Conservation (phyloP, 768 basidiomycete species). For the Podaxis sp. region DNA sequence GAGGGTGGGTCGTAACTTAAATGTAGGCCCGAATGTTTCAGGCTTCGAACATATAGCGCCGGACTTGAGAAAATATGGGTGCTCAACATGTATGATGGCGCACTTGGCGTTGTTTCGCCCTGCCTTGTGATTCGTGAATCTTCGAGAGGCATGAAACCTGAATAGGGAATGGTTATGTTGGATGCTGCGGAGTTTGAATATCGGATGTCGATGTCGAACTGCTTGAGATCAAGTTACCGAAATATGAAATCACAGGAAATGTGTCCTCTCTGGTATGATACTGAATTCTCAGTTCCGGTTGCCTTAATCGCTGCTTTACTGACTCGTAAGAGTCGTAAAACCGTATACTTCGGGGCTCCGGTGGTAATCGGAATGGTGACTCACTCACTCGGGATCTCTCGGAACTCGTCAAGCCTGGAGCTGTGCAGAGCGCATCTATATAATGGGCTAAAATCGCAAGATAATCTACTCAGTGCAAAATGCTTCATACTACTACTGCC, state of each 20-base stretch:
- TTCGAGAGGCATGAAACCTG: background rate
- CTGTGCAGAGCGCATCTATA: background rate
- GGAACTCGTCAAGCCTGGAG: background rate
- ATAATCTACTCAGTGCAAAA: background rate
- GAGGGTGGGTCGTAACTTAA: no score
- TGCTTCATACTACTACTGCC: slow-evolving; percentile 9
- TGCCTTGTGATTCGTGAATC: no score
- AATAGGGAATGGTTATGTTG: background rate
- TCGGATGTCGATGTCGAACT: background rate
- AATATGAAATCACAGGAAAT: background rate
- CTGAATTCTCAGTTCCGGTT: background rate
- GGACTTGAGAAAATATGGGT: no score
- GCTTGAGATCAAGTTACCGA: background rate
- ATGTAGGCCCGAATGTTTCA: no score
- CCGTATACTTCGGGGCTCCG: background rate
- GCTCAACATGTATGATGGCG: no score
- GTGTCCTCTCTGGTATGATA: background rate
- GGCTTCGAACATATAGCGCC: no score
- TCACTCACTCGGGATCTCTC: slow-evolving; percentile 5
- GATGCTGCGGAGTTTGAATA: background rate
- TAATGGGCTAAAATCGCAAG: background rate
- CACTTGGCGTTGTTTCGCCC: no score
- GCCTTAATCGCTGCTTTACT: background rate
- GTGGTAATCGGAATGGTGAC: slow-evolving; percentile 8
- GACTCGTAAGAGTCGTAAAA: background rate